Evolutionary conservation across 441 rosid genomes (phyloP), one percentile per base, ranked within the genome.

Genomic region (Geranium incanum): DNA sequence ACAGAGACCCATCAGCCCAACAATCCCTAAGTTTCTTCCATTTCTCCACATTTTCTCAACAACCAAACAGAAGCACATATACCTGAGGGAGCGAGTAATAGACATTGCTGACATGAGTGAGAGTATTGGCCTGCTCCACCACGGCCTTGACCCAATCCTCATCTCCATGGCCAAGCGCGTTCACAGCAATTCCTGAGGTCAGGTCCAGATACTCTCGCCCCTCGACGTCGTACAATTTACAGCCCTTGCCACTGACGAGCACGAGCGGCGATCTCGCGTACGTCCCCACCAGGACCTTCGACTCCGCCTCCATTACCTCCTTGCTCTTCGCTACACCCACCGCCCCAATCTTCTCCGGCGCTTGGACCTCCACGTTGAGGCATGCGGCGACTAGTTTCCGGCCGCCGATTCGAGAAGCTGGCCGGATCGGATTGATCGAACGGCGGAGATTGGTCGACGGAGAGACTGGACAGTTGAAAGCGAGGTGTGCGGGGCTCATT

Each of bases 201-300:
- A 87, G 74, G 75, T 93, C 96, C 81, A 93, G 75, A 79, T 86
- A 89, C 83, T 89, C 96, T 71, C 79, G 79, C 57, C 93, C 98
- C 74, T 88, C 93, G 1, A 76, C 78, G 75, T 90, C 93, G 18
- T 80, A 84, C 84, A 90, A 83, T 75, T 86, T 90, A 77, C 93
- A 92, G 36, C 95, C 92, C 39, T 83, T 85, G 9, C 93, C 97
- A 57, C 86, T 80, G 9, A 80, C 78, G n/a, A 87, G 77, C 68
- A 90, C 95, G 55, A 87, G 66, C 0, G 96, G 97, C 59, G 90
- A 76, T 38, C 98, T 87, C 11, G 91, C 90, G 72, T 93, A 93
- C 0, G 97, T 85, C 5, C 96, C 93, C 77, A 89, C 98, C 0
- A 91, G 52, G 69, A 88, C 50, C 72, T 50, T 81, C 68, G 66